These are phyloP conservation scores for Pseudogymnoascus sp. DNA, from an alignment of 2,329 filamentous ascomycete genomes.

Conservation along the genomic window DNA sequence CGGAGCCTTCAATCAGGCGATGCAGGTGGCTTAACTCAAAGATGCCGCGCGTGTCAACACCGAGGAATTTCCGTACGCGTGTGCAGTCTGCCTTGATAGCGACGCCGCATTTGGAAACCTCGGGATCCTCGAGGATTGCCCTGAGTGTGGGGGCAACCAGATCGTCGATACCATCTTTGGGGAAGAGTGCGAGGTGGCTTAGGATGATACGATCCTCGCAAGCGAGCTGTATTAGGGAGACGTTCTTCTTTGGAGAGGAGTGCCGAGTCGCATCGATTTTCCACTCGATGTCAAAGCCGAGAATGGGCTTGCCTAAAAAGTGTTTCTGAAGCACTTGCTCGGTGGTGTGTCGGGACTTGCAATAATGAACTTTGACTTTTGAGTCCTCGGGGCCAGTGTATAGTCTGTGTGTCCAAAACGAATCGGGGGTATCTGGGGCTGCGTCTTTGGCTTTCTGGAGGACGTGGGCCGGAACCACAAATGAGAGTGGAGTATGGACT, in stretches of 20 bases:
- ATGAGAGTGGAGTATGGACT: conserved; percentile 31
- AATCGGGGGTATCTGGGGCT: conserved; percentile 35
- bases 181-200: conserved; percentile 68
- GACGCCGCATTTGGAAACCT: conserved; percentile 69
- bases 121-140: conserved; percentile 61
- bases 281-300: conserved; percentile 95
- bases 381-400: conserved; percentile 50
- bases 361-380: conserved; percentile 68
- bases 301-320: conserved; percentile 59
- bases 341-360: conserved; percentile 55
- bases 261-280: conserved; percentile 40
- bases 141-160: conserved; percentile 65
- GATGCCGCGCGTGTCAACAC: conserved; percentile 55
- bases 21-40: conserved; percentile 80
- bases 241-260: conserved; percentile 53
- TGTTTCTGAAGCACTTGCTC: conserved; percentile 56
- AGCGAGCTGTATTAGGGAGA: conserved; percentile 78
- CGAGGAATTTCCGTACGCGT: conserved; percentile 58
- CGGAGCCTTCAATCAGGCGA: conserved; percentile 63
- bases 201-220: conserved; percentile 68
- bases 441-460: conserved; percentile 44
- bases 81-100: conserved; percentile 63
- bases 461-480: conserved; percentile 38
- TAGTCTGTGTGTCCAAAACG: conserved; percentile 61
- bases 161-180: conserved; percentile 36